phyloP scores from a whole-genome alignment of 371 early-diverging fungal species.

The Syncephalis plumigaleata region DNA sequence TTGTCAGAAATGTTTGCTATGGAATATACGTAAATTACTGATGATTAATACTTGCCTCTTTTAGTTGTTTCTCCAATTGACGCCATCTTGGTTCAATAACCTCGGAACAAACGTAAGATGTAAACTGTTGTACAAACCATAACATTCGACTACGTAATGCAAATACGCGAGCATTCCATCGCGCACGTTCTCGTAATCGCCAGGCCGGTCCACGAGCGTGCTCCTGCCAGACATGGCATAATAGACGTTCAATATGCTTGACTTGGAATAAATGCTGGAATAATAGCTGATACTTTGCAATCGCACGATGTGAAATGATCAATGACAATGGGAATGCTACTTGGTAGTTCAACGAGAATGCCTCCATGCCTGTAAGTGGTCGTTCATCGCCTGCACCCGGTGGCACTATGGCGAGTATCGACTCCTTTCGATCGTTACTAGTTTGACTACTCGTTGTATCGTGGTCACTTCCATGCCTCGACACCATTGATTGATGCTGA shows the following conservation, averaged over 20 bases:
- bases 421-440: no score
- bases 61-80: constrained; percentile 35
- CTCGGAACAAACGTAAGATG: constrained; percentile 70
- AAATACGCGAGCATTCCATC: constrained; percentile 40
- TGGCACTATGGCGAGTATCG: no score
- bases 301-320: constrained; percentile 59
- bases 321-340: constrained; percentile 79
- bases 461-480: constrained; percentile 1
- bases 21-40: not conserved
- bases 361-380: constrained; percentile 41
- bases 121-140: constrained; percentile 69
- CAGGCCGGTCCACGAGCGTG: constrained; percentile 13
- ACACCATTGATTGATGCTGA: not conserved
- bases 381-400: no score
- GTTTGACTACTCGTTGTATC: not conserved
- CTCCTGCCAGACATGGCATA: constrained; percentile 56
- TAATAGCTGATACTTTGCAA: constrained; percentile 79
- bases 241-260: constrained; percentile 65
- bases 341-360: constrained; percentile 52
- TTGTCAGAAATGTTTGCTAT: not conserved
- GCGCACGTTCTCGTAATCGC: constrained; percentile 4
- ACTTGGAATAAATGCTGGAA: constrained; percentile 76
- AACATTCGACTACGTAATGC: constrained; percentile 62
- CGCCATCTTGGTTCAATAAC: constrained; percentile 82
- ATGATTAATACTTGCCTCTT: constrained; percentile 14